These are phyloP conservation scores for Metschnikowia chrysomelidarum DNA, from an alignment of 805 yeast species.

Conservation along the genomic window DNA sequence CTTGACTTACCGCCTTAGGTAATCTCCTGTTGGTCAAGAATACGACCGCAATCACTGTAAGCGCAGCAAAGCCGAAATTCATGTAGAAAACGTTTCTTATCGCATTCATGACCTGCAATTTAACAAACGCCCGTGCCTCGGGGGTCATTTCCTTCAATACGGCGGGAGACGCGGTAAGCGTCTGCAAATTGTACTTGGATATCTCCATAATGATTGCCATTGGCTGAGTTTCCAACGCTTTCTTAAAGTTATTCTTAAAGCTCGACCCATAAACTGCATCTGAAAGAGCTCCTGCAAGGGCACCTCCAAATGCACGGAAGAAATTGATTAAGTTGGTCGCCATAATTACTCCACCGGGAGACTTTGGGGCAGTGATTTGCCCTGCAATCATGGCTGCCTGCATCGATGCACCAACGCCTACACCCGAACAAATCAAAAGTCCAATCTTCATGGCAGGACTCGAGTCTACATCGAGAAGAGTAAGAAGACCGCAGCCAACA, in stretches of 20 bases:
- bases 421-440: constrained; percentile 44
- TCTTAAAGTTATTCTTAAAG: constrained; percentile 12
- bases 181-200: constrained; percentile 10
- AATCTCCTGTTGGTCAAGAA: constrained; percentile 41
- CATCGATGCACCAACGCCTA: constrained; percentile 44
- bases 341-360: constrained; percentile 47
- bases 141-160: constrained; percentile 14
- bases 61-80: constrained; percentile 32
- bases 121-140: constrained; percentile 22
- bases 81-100: constrained; percentile 40
- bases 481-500: constrained; percentile 43
- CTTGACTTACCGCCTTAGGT: constrained; percentile 31
- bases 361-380: constrained; percentile 50
- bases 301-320: constrained; percentile 45
- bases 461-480: constrained; percentile 38
- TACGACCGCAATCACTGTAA: constrained; percentile 28
- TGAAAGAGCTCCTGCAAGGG: constrained; percentile 41
- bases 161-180: constrained; percentile 15
- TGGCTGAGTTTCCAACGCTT: constrained; percentile 8
- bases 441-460: constrained; percentile 38
- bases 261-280: constrained; percentile 36
- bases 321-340: constrained; percentile 45
- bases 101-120: constrained; percentile 29
- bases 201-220: constrained; percentile 19
- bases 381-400: constrained; percentile 44